Percentiles rank a stretch among this genome's conserved stretches.
Conservation (phyloP, 495 filamentous ascomycete species). For the Penicillium psychrofluorescens region DNA sequence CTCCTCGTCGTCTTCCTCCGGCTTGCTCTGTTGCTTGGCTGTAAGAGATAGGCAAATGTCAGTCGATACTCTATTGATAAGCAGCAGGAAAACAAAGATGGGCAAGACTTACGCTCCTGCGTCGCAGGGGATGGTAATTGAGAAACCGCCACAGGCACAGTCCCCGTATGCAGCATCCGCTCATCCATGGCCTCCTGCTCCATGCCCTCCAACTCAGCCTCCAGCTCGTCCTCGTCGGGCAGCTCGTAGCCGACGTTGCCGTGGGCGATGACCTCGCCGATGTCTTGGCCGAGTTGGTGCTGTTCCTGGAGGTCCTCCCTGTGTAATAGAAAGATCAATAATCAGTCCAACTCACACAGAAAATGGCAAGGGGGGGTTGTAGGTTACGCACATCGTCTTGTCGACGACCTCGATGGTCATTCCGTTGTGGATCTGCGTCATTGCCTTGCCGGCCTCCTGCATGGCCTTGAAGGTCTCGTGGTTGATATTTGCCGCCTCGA, state of each 20-base stretch:
- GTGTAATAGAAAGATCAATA: neutral
- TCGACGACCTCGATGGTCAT: slow-evolving; percentile 92
- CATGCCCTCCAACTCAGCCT: slow-evolving; percentile 67
- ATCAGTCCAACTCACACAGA: neutral
- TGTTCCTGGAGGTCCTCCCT: slow-evolving; percentile 94
- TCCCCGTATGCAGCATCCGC: slow-evolving; percentile 86
- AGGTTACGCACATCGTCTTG: slow-evolving; percentile 73
- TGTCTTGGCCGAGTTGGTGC: slow-evolving; percentile 87
- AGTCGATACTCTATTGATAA: too few species aligned
- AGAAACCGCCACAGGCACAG: slow-evolving; percentile 63
- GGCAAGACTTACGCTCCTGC: slow-evolving; percentile 61
- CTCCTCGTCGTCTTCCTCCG: slow-evolving; percentile 83
- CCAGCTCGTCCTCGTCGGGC: slow-evolving; percentile 80
- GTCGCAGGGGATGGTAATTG: slow-evolving; percentile 65
- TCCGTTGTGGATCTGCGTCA: slow-evolving; percentile 85
- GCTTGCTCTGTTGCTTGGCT: slow-evolving; percentile 45
- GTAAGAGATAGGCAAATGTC: neutral
- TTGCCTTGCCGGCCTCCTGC: slow-evolving; percentile 79
- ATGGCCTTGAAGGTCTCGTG: slow-evolving; percentile 91
- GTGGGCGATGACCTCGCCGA: slow-evolving; percentile 73
- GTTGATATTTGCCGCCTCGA: slow-evolving; percentile 98
- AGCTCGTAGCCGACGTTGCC: slow-evolving; percentile 55
- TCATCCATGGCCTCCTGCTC: slow-evolving; percentile 86
- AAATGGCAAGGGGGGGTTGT: neutral
- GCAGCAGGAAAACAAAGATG: neutral